Percentiles rank a stretch among this genome's conserved stretches.
Evolutionary conservation across 2,329 filamentous ascomycete genomes (phyloP).

Genomic region (Diaporthe longicolla): DNA sequence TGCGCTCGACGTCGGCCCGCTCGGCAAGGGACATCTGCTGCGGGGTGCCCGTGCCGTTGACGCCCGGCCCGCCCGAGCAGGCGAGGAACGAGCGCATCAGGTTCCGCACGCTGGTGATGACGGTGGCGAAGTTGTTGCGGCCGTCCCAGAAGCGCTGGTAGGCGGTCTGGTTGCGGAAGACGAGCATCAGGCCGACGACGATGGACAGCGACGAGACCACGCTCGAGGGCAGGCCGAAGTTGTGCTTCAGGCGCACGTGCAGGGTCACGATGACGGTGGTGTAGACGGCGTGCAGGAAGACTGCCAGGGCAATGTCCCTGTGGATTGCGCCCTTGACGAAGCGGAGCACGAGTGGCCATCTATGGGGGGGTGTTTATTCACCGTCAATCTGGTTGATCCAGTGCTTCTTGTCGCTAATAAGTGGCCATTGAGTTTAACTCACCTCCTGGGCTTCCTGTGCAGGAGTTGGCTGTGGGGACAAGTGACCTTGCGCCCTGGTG

Average conservation of each 20-base stretch:
- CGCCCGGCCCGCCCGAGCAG: conserved; percentile 25
- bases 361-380: background rate
- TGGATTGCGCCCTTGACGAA: conserved; percentile 38
- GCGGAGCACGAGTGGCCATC: conserved; percentile 36
- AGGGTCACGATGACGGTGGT: conserved; percentile 27
- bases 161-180: conserved; percentile 38
- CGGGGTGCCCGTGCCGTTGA: background rate
- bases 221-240: conserved; percentile 31
- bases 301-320: conserved; percentile 21
- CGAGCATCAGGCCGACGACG: conserved; percentile 36
- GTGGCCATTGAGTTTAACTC: background rate
- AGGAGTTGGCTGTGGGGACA: conserved; percentile 35
- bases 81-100: conserved; percentile 32
- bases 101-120: conserved; percentile 26
- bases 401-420: background rate
- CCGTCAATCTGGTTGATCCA: background rate
- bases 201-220: conserved; percentile 35
- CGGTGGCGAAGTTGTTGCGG: conserved; percentile 33
- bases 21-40: background rate
- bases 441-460: conserved; percentile 32
- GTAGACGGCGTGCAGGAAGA: conserved; percentile 22
- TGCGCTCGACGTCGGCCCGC: conserved; percentile 31
- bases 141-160: conserved; percentile 38
- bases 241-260: conserved; percentile 29
- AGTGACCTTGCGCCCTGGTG: conserved; percentile 31